Evolutionary conservation across 164 flowering plant genomes (phyloP).

Genomic region (Dillenia suffruticosa): DNA sequence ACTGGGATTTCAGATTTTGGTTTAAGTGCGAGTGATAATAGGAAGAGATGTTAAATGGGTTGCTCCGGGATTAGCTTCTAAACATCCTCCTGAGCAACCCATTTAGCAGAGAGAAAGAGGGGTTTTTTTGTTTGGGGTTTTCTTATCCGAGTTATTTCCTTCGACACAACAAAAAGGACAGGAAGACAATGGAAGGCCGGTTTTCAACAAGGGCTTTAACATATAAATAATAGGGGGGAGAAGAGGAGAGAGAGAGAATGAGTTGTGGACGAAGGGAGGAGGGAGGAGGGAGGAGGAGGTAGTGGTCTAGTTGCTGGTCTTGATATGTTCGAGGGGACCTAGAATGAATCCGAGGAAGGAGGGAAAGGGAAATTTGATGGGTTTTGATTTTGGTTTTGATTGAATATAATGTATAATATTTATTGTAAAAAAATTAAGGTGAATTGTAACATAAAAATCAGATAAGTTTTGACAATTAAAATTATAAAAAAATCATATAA

Average conservation of each 20-base stretch:
- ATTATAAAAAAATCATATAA: too few species aligned
- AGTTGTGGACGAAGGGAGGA: neutral
- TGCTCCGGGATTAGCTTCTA: constrained; percentile 18
- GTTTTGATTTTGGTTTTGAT: too few species aligned
- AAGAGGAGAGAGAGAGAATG: too few species aligned
- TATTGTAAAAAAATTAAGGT: too few species aligned
- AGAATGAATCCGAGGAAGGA: too few species aligned
- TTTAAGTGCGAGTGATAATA: neutral
- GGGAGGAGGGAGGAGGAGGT: neutral
- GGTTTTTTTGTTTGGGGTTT: neutral
- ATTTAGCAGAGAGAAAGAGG: constrained; percentile 12
- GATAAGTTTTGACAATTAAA: too few species aligned
- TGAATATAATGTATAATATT: too few species aligned
- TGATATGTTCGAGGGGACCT: too few species aligned
- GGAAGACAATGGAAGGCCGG: constrained; percentile 22
- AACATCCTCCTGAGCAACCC: constrained; percentile 2
- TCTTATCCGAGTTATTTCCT: constrained; percentile 2
- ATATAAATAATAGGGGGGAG: neutral
- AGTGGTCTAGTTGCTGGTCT: neutral
- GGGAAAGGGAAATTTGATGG: too few species aligned
- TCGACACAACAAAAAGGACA: constrained; percentile 18
- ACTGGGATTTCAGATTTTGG: too few species aligned
- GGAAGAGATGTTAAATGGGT: constrained; percentile 15
- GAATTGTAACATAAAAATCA: too few species aligned
- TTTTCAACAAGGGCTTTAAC: neutral